Evolutionary conservation across 768 basidiomycete species (phyloP), one percentile per base, ranked within the genome.

Genomic region (Amanita brunnescens): DNA sequence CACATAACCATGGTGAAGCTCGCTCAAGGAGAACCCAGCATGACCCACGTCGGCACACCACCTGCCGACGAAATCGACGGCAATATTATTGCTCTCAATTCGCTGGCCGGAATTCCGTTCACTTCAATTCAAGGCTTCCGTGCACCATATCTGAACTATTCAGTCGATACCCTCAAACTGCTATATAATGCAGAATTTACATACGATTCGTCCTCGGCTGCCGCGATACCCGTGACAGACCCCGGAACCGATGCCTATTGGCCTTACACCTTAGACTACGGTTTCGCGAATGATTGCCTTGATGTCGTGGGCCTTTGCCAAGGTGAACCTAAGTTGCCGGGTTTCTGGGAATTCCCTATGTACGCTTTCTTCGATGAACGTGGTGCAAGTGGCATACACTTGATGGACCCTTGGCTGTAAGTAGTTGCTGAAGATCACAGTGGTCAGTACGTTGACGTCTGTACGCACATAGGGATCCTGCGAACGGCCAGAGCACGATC

Each of bases 261-360:
- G 88, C 88, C 88, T 0, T 89, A 90, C 63, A 86, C 85, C 0
- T 74, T 91, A 46, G 88, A 91, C 63, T 61, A 84, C 60, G 88
- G 88, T 16, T 70, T 91, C 68, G 83, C 87, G 18, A 91, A 91
- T 61, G 75, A 89, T 60, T 91, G 88, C 57, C 62, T 87, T 51
- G 62, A 66, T 6, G 74, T 81, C 3, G 59, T 62, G 0, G 75
- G 71, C 23, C 65, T 75, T 2, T 89, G 88, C 66, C 75, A 80
- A 58, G 87, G 88, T 39, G 62, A 83, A 65, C 83, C 84, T 5
- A 76, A 78, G 55, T 67, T 89, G 2, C 83, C 85, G 18, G 87
- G 88, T 4, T 75, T 91, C 60, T 91, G 88, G 88, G 86, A 90
- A 65, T 74, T 88, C 48, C 88, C 88, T 1, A 88, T 90, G 87